Evolutionary conservation across 352 stramenopile species (phyloP), one percentile per base, ranked within the genome.

Genomic region (Phytophthora pinifolia): DNA sequence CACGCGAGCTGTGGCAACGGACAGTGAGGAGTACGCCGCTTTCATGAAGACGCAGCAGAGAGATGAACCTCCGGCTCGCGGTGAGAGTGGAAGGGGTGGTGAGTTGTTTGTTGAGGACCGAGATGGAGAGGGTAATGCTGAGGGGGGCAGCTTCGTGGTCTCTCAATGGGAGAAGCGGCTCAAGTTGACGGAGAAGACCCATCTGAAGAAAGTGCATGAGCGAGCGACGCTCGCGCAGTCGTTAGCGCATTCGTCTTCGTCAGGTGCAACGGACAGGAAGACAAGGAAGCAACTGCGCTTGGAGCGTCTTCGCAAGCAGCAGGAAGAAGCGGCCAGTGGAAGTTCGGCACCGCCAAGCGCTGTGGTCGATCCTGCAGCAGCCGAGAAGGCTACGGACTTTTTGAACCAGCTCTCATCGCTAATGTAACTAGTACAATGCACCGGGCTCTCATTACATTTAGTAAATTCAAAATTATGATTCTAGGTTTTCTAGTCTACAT

Each of bases 141-240:
- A 39, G 10, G 46, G 48, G 3, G 72, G 80, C 18, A 86, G 81
- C 41, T 94, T 88, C 59, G 83, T 94, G 15, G 70, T 80, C 9
- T 92, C 83, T 9, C 83, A 92, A 37, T 94, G 83, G 83, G 83
- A 94, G 39, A 82, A 86, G 50, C 79, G 74, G 10, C 63, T 94
- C 14, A 88, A 86, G 25, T 49, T 31, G 18, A 35, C 54, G 1
- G 83, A 94, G 48, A 94, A 92, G 51, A 30, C 56, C 6, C 82
- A 84, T 49, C 43, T 94, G 3, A 65, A 77, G 35, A 51, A 92
- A 65, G 80, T 94, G 7, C 83, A 92, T 42, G 74, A 75, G 42
- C 58, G 58, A 45, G 70, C 67, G 6, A 61, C 65, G 13, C 65
- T 71, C 9, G 76, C 79, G 4, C 86, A 89, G 68, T 61, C 51